Base-by-base conservation (phyloP, 1,139 yeast genomes). In the Hyphopichia buzzinii region DNA sequence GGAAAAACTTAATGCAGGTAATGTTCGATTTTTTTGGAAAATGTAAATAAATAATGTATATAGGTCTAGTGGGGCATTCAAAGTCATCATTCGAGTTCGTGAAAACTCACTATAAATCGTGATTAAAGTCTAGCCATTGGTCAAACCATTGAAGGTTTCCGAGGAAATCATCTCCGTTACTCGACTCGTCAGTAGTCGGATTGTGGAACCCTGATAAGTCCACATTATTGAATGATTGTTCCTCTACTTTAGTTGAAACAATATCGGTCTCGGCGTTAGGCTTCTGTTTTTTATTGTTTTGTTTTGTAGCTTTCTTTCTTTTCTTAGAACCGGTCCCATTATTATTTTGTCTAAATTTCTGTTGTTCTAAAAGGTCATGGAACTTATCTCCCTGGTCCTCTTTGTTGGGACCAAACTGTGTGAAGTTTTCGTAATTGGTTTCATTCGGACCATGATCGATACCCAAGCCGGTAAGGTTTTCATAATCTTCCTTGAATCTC, bases 121-220 rank as follows among this genome's bases (percentile, higher is more conserved):
- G 48, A 31, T 53, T 49, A 36, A 60, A 56, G 37, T 64, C 70
- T 26, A 65, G 47, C 75, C 75, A 70, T 46, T 74, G 77, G 47
- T 77, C 80, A 44, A 77, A 77, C 83, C 83, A 77, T 43, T 67
- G 74, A 37, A 77, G 51, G 42, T 72, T 75, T 6, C 73, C 69
- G 29, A 74, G 49, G 29, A 74, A 49, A 26, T 59, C 54, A 35
- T 17, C 26, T 12, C 21, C 23, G 23, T 6, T 27, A 11, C 17
- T 27, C 4, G 16, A 16, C 7, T 27, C 30, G 4, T 15, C 17
- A 13, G 31, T 17, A 17, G 30, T 11, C 7, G 15, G 10, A 15
- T 13, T 12, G 30, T 5, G n/a, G 7, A 21, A 11, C 11, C 8
- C 31, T 5, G 31, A 22, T 3, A 22, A 29, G 22, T 17, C 12